These are phyloP conservation scores for Anacardium occidentale DNA, from an alignment of 345 rosid species.

Conservation along the genomic window DNA sequence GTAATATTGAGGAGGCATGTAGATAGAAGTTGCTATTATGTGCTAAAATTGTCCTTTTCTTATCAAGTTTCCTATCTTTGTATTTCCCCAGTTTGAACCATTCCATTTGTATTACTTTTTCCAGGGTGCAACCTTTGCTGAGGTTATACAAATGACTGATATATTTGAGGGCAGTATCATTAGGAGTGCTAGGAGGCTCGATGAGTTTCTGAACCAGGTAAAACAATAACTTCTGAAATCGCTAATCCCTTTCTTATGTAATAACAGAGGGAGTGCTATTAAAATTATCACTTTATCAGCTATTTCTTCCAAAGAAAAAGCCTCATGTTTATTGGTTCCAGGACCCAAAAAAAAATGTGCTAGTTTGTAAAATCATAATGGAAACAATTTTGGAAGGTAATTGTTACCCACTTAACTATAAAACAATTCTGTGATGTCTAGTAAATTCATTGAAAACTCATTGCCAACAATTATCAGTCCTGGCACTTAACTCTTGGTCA, in stretches of 20 bases:
- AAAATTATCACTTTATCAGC: background rate
- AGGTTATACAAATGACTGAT: constrained; percentile 93
- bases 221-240: background rate
- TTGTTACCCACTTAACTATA: background rate
- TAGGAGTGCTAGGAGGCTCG: constrained; percentile 91
- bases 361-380: background rate
- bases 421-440: background rate
- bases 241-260: background rate
- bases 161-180: constrained; percentile 97
- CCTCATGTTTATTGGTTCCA: background rate
- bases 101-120: constrained; percentile 18
- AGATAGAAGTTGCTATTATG: background rate
- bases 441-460: background rate
- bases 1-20: background rate
- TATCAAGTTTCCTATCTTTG: background rate
- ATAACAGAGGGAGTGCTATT: background rate
- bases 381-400: background rate
- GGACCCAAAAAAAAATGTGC: background rate
- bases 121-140: constrained; percentile 91
- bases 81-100: background rate
- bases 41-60: background rate
- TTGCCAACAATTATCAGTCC: no score
- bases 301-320: background rate
- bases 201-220: constrained; percentile 97
- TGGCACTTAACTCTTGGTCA: background rate